Conservation (phyloP, 345 rosid species). For the Eucalyptus victrix region DNA sequence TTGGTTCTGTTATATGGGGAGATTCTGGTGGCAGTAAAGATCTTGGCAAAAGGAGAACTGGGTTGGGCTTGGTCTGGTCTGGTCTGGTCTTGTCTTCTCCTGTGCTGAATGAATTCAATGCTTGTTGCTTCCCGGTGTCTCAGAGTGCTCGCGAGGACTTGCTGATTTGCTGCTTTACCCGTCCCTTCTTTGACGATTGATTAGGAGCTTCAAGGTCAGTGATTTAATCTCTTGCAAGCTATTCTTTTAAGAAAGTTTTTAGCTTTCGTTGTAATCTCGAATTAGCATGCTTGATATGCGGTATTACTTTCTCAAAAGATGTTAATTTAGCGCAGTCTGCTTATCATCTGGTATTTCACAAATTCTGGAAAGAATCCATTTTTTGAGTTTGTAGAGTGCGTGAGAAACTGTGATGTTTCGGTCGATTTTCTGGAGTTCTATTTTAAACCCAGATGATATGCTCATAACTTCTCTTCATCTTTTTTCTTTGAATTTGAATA, state of each 20-base stretch:
- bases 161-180: not conserved
- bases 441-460: not conserved
- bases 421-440: not conserved
- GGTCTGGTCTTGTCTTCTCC: not conserved
- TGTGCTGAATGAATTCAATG: conserved; percentile 8
- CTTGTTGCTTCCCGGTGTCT: not conserved
- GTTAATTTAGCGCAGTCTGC: not conserved
- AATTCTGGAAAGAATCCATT: not conserved
- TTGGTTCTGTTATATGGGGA: not conserved
- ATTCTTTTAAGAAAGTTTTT: not conserved
- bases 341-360: not conserved
- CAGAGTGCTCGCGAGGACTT: not conserved
- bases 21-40: not conserved
- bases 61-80: not conserved
- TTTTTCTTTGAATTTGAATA: not conserved
- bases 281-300: not conserved
- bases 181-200: conserved; percentile 14
- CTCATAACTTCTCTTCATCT: not conserved
- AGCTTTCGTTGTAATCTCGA: not conserved
- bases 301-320: not conserved
- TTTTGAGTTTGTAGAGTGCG: not conserved
- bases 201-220: not conserved
- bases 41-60: not conserved
- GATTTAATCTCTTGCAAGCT: not conserved
- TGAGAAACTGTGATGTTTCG: not conserved